Base-by-base conservation (phyloP, 176 grass and related monocot genomes). In the Triticum monococcum region DNA sequence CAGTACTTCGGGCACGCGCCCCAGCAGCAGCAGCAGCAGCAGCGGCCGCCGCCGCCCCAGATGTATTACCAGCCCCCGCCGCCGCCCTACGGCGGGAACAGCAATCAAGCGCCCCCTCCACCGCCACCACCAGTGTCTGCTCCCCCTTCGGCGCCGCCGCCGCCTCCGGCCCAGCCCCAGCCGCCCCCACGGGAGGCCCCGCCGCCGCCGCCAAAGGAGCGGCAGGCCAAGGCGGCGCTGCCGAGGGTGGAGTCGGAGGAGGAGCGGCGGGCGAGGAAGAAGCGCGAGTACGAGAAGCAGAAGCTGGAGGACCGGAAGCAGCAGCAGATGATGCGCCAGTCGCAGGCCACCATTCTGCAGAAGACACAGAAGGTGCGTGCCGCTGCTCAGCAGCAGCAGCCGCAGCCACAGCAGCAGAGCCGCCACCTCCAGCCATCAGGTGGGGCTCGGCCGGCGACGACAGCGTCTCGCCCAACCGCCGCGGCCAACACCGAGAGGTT, bases 211-310 rank as follows among this genome's bases (percentile, higher is more conserved):
- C 50, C 37, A 1, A 89, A 77, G 81, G 70, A 81, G 65, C 88
- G 62, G 81, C 91, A 72, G 82, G 18, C 64, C 73, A 91, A 87
- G 89, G 52, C 69, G 8, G 68, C 75, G 8, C 40, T 83, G 75
- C 79, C 86, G 18, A 89, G 86, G 63, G 87, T 68, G n/a, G 94
- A 99, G 84, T 91, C 94, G 0, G 92, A 99, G 59, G 97, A 91
- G 82, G 90, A 99, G 79, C 90, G 94, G 23, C 88, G 83, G 3
- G 40, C 79, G 0, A 83, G 97, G 80, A 99, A 97, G 87, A 93
- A 86, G 81, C 93, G 85, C 8, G 97, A 97, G 24, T 94, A 90
- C 8, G 92, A 99, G 87, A 99, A 93, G 83, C 97, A 99, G 85
- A 90, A 89, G 77, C 79, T 74, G 46, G 94, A 99, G 60, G 92